Conservation (phyloP, 2,329 filamentous ascomycete genomes). For the Fusarium falciforme region DNA sequence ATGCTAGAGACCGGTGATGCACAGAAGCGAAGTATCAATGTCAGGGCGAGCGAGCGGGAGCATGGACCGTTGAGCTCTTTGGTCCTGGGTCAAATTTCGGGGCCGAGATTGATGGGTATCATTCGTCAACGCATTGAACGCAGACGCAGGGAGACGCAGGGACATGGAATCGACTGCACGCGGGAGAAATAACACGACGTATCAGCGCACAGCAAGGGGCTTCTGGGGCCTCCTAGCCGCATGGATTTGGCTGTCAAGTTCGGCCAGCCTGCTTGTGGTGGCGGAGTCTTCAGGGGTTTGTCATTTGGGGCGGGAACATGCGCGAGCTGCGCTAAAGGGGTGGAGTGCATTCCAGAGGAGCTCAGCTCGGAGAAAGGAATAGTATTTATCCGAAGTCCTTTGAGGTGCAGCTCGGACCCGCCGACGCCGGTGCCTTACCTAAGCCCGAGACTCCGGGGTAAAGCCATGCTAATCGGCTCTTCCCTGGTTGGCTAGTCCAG, state of each 20-base stretch:
- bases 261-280: constrained; percentile 8
- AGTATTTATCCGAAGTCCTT: background rate
- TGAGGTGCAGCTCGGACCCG: background rate
- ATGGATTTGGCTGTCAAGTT: constrained; percentile 14
- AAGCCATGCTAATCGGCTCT: background rate
- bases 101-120: constrained; percentile 25
- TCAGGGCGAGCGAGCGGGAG: constrained; percentile 17
- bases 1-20: constrained; percentile 19
- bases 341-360: background rate
- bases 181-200: constrained; percentile 16
- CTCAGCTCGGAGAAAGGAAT: background rate
- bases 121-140: constrained; percentile 11
- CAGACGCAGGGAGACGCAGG: constrained; percentile 23
- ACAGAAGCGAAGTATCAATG: constrained; percentile 6
- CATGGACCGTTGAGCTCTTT: constrained; percentile 9
- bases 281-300: background rate
- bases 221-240: constrained; percentile 22
- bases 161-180: constrained; percentile 4
- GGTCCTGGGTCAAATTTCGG: constrained; percentile 32
- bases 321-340: background rate
- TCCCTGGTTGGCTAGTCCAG: constrained; percentile 26
- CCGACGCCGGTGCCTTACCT: background rate
- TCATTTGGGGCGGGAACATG: background rate
- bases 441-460: constrained; percentile 24
- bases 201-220: constrained; percentile 33